Percentiles rank a stretch among this genome's conserved stretches.
Conservation (phyloP, 352 stramenopile genomes). For the Globisporangium echinulatum region DNA sequence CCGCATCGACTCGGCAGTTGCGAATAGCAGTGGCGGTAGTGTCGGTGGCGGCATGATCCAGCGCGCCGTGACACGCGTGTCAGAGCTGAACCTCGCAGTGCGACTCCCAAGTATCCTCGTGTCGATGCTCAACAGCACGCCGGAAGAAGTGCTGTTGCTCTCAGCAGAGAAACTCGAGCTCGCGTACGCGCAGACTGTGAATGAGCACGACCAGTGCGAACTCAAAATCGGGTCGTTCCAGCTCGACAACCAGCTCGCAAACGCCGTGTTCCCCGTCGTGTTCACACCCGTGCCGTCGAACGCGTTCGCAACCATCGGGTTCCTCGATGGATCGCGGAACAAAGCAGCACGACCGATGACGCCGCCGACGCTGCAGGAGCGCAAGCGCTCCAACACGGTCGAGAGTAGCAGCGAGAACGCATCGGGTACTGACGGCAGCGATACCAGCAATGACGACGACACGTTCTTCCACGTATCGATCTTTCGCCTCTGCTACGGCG, state of each 20-base stretch:
- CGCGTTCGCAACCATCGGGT: slow-evolving; percentile 8
- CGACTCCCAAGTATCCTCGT: slow-evolving; percentile 58
- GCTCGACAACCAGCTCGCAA: slow-evolving; percentile 75
- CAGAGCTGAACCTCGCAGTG: slow-evolving; percentile 49
- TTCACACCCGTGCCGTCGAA: slow-evolving; percentile 67
- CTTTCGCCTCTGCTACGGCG: slow-evolving; percentile 68
- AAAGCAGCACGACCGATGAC: slow-evolving; percentile 4
- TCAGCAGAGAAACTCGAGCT: slow-evolving; percentile 64
- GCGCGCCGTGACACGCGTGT: slow-evolving; percentile 26
- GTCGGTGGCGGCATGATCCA: slow-evolving; percentile 8
- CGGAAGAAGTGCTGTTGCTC: slow-evolving; percentile 71
- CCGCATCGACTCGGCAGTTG: neutral
- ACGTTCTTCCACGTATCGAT: slow-evolving; percentile 78
- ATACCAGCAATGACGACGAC: slow-evolving; percentile 5
- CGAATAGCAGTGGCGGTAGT: neutral
- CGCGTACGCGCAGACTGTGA: slow-evolving; percentile 51
- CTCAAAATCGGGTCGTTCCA: slow-evolving; percentile 79
- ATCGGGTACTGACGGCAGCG: neutral
- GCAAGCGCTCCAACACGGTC: slow-evolving; percentile 11
- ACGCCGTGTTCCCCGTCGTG: slow-evolving; percentile 74
- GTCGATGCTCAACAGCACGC: slow-evolving; percentile 65
- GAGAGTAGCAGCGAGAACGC: slow-evolving; percentile 2
- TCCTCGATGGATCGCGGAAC: slow-evolving; percentile 17
- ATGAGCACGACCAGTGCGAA: slow-evolving; percentile 78
- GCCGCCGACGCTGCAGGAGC: slow-evolving; percentile 11